phyloP scores from a whole-genome alignment of 2,329 filamentous ascomycete genomes.

The Colletotrichum plurivorum region DNA sequence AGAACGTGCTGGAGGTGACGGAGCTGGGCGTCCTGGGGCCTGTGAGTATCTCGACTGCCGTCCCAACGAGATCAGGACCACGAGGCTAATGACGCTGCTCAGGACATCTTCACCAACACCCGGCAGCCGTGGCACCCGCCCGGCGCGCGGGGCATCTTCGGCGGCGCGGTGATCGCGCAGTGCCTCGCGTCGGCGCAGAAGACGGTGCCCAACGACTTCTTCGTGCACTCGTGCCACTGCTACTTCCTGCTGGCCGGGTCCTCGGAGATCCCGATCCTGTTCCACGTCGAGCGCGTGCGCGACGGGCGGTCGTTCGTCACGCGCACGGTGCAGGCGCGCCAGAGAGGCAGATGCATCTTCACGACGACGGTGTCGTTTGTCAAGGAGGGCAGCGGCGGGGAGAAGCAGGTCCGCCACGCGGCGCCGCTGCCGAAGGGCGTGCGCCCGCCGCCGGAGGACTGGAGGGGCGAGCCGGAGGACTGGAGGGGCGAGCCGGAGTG shows the following conservation, averaged over 20 bases:
- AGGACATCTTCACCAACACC: constrained; percentile 95
- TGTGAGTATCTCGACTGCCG: constrained; percentile 60
- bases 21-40: constrained; percentile 82
- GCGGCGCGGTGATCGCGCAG: constrained; percentile 93
- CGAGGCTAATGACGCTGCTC: background rate
- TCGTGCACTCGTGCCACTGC: constrained; percentile 97
- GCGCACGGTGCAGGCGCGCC: constrained; percentile 94
- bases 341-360: constrained; percentile 91
- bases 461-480: constrained; percentile 58
- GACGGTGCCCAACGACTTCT: constrained; percentile 85
- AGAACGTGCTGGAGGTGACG: constrained; percentile 90
- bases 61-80: background rate
- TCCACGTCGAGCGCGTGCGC: constrained; percentile 94
- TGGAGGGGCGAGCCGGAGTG: constrained; percentile 61
- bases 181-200: constrained; percentile 88
- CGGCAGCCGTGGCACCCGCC: constrained; percentile 93
- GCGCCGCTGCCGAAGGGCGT: constrained; percentile 67
- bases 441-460: constrained; percentile 51
- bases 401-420: constrained; percentile 74
- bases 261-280: constrained; percentile 86
- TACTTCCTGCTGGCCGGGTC: constrained; percentile 97
- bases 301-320: constrained; percentile 93
- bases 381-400: constrained; percentile 70
- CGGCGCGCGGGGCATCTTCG: constrained; percentile 93
- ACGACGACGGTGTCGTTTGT: constrained; percentile 95